Conservation (phyloP, 306 rosid genomes). For the Quercus mongolica region DNA sequence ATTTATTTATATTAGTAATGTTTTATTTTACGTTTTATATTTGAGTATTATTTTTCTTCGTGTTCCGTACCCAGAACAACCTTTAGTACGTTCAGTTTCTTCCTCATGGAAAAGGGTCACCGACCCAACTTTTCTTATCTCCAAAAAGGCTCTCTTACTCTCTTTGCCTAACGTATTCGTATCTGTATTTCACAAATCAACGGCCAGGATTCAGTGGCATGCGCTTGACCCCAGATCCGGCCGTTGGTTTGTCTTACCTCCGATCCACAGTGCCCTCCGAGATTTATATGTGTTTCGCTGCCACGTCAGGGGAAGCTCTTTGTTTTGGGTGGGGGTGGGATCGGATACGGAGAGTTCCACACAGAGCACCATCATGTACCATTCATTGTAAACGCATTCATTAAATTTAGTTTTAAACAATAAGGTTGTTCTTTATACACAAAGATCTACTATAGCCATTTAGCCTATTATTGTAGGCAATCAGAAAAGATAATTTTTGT, state of each 20-base stretch:
- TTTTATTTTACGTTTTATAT: too few relatives aligned
- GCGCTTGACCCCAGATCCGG: conserved; percentile 56
- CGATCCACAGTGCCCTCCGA: not conserved
- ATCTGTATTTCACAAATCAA: conserved; percentile 29
- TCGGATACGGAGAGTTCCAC: conserved; percentile 15
- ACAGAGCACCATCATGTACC: conserved; percentile 25
- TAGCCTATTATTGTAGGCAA: too few relatives aligned
- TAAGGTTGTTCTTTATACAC: too few relatives aligned
- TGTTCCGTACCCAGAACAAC: too few relatives aligned
- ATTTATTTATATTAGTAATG: too few relatives aligned
- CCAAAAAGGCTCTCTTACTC: conserved; percentile 29
- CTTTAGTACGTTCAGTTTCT: too few relatives aligned
- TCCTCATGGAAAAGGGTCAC: not conserved
- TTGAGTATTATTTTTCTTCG: too few relatives aligned
- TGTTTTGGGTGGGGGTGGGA: conserved; percentile 22
- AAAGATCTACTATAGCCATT: too few relatives aligned
- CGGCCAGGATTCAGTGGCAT: conserved; percentile 50
- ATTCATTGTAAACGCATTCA: not conserved
- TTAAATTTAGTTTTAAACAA: not conserved
- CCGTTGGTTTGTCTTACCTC: conserved; percentile 61
- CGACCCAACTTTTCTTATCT: conserved; percentile 26
- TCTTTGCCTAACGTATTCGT: conserved; percentile 46
- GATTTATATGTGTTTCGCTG: conserved; percentile 35
- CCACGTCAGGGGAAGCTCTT: conserved; percentile 55
- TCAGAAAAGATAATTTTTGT: too few relatives aligned